Base-by-base conservation (phyloP, 164 flowering plant species). In the Dillenia suffruticosa region DNA sequence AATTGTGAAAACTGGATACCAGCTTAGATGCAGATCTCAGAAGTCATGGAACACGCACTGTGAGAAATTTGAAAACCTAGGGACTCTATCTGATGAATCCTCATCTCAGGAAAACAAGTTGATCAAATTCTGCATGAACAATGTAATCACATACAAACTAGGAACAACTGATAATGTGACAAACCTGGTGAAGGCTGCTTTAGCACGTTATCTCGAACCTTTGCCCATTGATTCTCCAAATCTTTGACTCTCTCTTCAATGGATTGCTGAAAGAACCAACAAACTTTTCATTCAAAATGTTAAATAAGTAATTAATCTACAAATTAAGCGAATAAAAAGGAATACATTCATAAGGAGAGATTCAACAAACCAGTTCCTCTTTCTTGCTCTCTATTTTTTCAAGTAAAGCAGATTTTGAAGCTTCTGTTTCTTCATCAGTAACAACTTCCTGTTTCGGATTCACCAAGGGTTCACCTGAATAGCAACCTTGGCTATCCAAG, bases 121-220 rank as follows among this genome's bases (percentile, higher is more conserved):
- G 15, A 7, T 19, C 22, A 16, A 52, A 52, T 46, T 50, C 3
- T 46, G 10, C 40, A 9, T 9, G 32, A 47, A 49, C 40, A 32
- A 11, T 51, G 51, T 12, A 43, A 11, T 12, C 15, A 7, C 46
- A 52, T 13, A 10, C 4, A 45, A 46, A 48, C 52, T 13, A 32
- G 7, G 9, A 55, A 17, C 57, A 47, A 44, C 10, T 12, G 5
- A 43, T 12, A 9, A 63, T n/a, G 58, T 22, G 19, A 54, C 15
- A 46, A 76, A 92, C 98, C 97, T 68, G 98, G 94, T 12, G 96
- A 77, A 65, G 96, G 97, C 74, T 80, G 84, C 71, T 78, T 85
- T 66, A 81, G 63, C n/a, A 87, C 88, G 64, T 80, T 72, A 49
- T 82, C 84, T 75, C 89, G 94, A 70, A 90, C 57, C 51, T 70